Evolutionary conservation across 192 early-diverging fungal genomes (phyloP).

Genomic region (Podila minutissima): DNA sequence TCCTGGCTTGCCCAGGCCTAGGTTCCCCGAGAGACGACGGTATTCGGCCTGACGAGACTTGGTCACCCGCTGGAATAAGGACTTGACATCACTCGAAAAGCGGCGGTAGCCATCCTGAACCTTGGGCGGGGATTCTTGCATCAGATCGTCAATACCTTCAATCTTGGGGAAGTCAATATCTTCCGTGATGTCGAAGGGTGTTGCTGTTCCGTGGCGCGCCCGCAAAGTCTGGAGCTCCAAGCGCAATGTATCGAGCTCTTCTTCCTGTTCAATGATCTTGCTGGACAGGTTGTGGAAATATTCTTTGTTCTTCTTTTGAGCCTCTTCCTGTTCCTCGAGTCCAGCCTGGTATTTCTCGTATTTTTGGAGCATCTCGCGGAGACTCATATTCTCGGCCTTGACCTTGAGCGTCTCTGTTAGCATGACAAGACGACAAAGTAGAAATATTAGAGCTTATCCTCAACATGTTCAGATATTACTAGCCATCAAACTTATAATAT

Average conservation of each 20-base stretch:
- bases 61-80: conserved; percentile 38
- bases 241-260: conserved; percentile 20
- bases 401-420: conserved; percentile 34
- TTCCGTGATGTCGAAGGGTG: conserved; percentile 13
- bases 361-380: conserved; percentile 39
- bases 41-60: conserved; percentile 41
- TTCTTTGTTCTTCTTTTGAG: conserved; percentile 38
- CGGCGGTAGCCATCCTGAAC: conserved; percentile 26
- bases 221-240: conserved; percentile 23
- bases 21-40: conserved; percentile 35
- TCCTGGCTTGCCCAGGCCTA: conserved; percentile 14
- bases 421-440: background rate
- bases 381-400: conserved; percentile 43
- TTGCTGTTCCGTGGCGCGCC: conserved; percentile 17
- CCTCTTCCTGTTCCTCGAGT: conserved; percentile 32
- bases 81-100: conserved; percentile 50
- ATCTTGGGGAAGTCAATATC: conserved; percentile 35
- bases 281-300: conserved; percentile 30
- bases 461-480: background rate
- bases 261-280: conserved; percentile 23
- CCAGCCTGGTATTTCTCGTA: conserved; percentile 39
- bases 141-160: conserved; percentile 40
- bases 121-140: conserved; percentile 49
- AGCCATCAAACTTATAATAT: background rate
- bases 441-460: background rate